Evolutionary conservation across 306 rosid genomes (phyloP), one percentile per base, ranked within the genome.

Genomic region (Cucurbita pepo): DNA sequence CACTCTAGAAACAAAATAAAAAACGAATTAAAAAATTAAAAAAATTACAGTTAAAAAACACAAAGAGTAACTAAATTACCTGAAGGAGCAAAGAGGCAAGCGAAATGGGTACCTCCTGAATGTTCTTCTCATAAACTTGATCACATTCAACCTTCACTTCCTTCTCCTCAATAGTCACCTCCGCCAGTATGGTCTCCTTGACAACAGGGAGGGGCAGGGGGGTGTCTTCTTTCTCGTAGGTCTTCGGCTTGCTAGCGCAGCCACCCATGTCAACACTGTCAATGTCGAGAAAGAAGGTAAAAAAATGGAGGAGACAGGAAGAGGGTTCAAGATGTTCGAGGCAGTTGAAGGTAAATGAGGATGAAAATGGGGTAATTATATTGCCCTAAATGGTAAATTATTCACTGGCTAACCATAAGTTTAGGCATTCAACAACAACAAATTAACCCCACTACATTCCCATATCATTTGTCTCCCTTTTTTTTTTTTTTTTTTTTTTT

Each of bases 171-270:
- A 4, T 10, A 13, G 51, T 7, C 0, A 0, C 13, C 3, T 12
- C 25, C 4, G 4, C 44, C 56, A 5, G 6, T 0, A 47, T 10
- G 7, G 69, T 16, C 45, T 37, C 36, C 69, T 58, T 74, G 0
- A 40, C 34, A 14, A 16, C 58, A 2, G 41, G 57, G 8, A 10
- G 21, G 5, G 71, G 37, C 3, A 14, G 3, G 4, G 71, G 71
- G 47, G 34, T 11, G 38, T 0, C 37, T 19, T 47, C 50, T 8
- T 56, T 69, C 4, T 60, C 60, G 54, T 2, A 3, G 4, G 71
- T 50, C 61, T 75, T 75, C 4, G 77, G 77, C 71, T 75, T 75
- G 16, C 71, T 75, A 7, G 77, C 71, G 5, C 77, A 75, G 48
- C 51, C 71, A 59, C 77, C 77, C 77, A 75, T 71, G 30, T 30